These are phyloP conservation scores for Gloeopeniophorella convolvens DNA, from an alignment of 768 basidiomycete species.

Conservation along the genomic window DNA sequence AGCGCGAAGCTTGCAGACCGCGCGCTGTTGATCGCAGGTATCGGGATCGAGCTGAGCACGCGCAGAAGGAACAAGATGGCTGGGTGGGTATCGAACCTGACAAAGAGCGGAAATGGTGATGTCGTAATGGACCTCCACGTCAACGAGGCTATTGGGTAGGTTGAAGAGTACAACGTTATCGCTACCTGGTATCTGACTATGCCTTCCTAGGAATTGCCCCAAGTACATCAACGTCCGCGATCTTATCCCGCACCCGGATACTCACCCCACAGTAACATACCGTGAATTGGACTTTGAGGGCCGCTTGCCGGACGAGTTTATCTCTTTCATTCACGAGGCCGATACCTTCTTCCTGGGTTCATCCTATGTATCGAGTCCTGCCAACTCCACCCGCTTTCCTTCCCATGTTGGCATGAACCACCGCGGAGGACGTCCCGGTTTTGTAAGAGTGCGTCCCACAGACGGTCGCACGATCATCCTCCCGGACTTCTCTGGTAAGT, in stretches of 20 bases:
- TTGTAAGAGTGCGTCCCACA: slow-evolving; percentile 48
- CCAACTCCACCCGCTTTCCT: slow-evolving; percentile 37
- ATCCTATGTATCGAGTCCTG: slow-evolving; percentile 38
- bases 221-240: slow-evolving; percentile 61
- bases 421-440: slow-evolving; percentile 55
- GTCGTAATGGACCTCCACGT: slow-evolving; percentile 38
- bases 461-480: slow-evolving; percentile 50
- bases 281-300: slow-evolving; percentile 33
- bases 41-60: slow-evolving; percentile 53
- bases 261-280: slow-evolving; percentile 34
- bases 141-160: slow-evolving; percentile 59
- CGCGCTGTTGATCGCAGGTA: slow-evolving; percentile 40
- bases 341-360: slow-evolving; percentile 56
- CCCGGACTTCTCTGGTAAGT: slow-evolving; percentile 52
- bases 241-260: slow-evolving; percentile 37
- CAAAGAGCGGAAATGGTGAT: slow-evolving; percentile 23
- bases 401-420: slow-evolving; percentile 61
- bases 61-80: slow-evolving; percentile 54
- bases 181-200: too few species aligned
- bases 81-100: slow-evolving; percentile 39
- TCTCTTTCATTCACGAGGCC: slow-evolving; percentile 40
- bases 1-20: neutral
- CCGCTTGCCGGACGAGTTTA: slow-evolving; percentile 44
- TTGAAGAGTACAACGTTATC: too few species aligned
- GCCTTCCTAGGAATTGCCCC: slow-evolving; percentile 48